These are phyloP conservation scores for Phaeosphaeriaceae sp. DNA, from an alignment of 2,329 filamentous ascomycete genomes.

Conservation along the genomic window DNA sequence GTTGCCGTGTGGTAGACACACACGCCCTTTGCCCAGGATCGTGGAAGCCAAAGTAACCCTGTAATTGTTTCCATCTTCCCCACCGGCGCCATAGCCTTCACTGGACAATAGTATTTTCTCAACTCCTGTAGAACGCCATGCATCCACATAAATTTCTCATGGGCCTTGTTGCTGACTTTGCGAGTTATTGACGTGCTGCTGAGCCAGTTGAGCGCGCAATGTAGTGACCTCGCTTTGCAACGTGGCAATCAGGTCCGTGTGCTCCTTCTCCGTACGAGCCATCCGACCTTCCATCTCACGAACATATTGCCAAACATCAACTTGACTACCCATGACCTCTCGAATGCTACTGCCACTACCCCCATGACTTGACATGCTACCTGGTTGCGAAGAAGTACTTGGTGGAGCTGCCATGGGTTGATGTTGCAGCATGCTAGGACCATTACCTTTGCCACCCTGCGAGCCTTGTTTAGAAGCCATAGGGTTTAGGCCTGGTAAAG, in stretches of 20 bases:
- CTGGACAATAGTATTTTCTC: not conserved
- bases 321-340: constrained; percentile 67
- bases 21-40: too few relatives aligned
- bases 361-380: constrained; percentile 60
- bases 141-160: constrained; percentile 1
- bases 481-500: constrained; percentile 51
- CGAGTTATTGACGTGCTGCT: constrained; percentile 39
- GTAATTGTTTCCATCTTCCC: constrained; percentile 1
- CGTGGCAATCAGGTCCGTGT: constrained; percentile 52
- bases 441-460: constrained; percentile 39
- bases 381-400: constrained; percentile 56
- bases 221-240: constrained; percentile 54
- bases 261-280: constrained; percentile 55
- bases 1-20: not conserved
- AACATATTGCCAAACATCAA: constrained; percentile 73
- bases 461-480: constrained; percentile 42
- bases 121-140: constrained; percentile 1
- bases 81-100: constrained; percentile 4
- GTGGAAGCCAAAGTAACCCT: too few relatives aligned
- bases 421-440: constrained; percentile 51
- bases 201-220: constrained; percentile 46
- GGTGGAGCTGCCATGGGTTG: constrained; percentile 43
- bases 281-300: constrained; percentile 68
- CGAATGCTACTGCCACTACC: constrained; percentile 67
- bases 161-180: constrained; percentile 25